Evolutionary conservation across 768 basidiomycete genomes (phyloP).

Genomic region (Suillus subluteus): DNA sequence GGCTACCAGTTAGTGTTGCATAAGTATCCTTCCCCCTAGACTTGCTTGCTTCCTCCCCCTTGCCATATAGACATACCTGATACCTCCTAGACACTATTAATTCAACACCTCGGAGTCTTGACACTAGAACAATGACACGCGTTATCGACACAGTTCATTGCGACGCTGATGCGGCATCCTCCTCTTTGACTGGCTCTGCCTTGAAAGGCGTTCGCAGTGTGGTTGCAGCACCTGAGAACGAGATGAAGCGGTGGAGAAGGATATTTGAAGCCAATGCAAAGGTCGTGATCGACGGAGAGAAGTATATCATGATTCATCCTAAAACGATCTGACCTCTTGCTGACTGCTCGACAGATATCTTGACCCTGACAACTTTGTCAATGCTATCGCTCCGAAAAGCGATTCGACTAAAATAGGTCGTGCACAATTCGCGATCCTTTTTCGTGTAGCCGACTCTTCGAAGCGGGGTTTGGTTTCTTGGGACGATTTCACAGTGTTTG

Average conservation of each 20-base stretch:
- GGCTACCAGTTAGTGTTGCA: constrained; percentile 21
- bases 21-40: constrained; percentile 18
- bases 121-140: constrained; percentile 37
- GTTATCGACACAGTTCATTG: constrained; percentile 56
- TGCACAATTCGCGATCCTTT: constrained; percentile 87
- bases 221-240: constrained; percentile 75
- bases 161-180: constrained; percentile 46
- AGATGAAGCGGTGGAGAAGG: constrained; percentile 87
- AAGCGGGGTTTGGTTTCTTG: constrained; percentile 82
- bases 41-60: constrained; percentile 27
- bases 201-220: constrained; percentile 69
- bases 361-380: constrained; percentile 87
- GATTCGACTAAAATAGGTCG: constrained; percentile 88
- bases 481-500: constrained; percentile 96
- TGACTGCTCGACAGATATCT: constrained; percentile 62
- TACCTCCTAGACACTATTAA: constrained; percentile 32
- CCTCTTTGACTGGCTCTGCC: constrained; percentile 54
- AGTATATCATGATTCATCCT: constrained; percentile 53
- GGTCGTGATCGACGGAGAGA: constrained; percentile 71
- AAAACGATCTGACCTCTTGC: constrained; percentile 20
- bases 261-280: constrained; percentile 87
- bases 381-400: constrained; percentile 88
- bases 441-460: constrained; percentile 83
- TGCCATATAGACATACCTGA: constrained; percentile 39
- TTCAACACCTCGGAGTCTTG: constrained; percentile 24